Conservation (phyloP, 495 filamentous ascomycete species). For the Hypomontagnella monticulosa region DNA sequence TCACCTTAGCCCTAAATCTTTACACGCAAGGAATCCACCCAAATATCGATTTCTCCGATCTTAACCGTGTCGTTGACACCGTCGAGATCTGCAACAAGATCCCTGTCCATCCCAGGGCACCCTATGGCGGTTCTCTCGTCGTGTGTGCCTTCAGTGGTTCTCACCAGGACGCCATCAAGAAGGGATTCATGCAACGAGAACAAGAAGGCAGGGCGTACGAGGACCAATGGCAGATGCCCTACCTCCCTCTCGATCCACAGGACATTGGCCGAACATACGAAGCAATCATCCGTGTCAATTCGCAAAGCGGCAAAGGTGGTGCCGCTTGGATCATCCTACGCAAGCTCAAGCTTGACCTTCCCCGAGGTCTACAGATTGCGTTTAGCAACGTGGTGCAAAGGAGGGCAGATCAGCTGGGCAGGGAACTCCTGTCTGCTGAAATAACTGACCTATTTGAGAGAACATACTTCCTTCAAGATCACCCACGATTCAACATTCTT, state of each 20-base stretch:
- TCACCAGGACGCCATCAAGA: conserved; percentile 98
- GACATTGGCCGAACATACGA: conserved; percentile 97
- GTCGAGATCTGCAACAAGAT: conserved; percentile 96
- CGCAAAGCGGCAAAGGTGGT: conserved; percentile 94
- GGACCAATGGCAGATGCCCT: conserved; percentile 77
- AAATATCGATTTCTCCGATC: conserved; percentile 90
- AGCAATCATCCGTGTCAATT: conserved; percentile 97
- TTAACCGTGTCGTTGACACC: conserved; percentile 85
- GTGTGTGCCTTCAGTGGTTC: conserved; percentile 90
- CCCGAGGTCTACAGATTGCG: conserved; percentile 89
- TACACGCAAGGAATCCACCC: conserved; percentile 95
- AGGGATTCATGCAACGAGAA: conserved; percentile 84
- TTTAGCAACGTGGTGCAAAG: conserved; percentile 89
- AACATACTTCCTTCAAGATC: conserved; percentile 82
- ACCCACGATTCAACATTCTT: conserved; percentile 85
- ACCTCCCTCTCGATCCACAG: conserved; percentile 90
- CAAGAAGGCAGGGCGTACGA: conserved; percentile 65
- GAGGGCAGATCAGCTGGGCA: conserved; percentile 74
- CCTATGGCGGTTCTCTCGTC: conserved; percentile 90
- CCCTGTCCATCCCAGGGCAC: conserved; percentile 85
- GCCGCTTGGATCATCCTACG: conserved; percentile 94
- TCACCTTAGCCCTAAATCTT: conserved; percentile 93
- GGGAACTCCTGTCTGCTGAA: conserved; percentile 84
- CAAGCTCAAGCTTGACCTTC: conserved; percentile 88
- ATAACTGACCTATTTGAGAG: conserved; percentile 87